These are phyloP conservation scores for Breynia disticha DNA, from an alignment of 441 rosid species.

Conservation along the genomic window DNA sequence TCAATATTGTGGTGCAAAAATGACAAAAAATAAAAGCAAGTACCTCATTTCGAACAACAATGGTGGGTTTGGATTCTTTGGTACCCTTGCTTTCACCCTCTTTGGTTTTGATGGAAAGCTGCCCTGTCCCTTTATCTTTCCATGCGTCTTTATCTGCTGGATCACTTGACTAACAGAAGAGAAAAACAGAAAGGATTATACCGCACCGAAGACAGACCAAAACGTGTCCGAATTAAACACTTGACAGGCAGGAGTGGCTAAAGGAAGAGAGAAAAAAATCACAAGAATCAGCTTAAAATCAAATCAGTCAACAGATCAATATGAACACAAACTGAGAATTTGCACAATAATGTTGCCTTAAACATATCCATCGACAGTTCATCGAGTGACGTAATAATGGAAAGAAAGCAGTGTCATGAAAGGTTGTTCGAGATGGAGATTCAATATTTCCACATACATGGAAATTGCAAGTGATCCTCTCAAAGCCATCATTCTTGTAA, in stretches of 20 bases:
- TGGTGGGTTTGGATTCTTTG: conserved; percentile 79
- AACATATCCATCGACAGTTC: too few relatives aligned
- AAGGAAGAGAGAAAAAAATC: too few relatives aligned
- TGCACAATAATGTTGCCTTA: too few relatives aligned
- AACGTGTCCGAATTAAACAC: not conserved
- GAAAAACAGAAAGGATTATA: conserved; percentile 8
- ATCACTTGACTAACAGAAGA: conserved; percentile 46
- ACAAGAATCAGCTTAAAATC: too few relatives aligned
- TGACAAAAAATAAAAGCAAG: conserved; percentile 12
- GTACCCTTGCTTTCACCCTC: conserved; percentile 77
- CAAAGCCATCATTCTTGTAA: too few relatives aligned
- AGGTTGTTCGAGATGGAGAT: too few relatives aligned
- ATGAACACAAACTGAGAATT: too few relatives aligned
- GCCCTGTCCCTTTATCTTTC: conserved; percentile 95
- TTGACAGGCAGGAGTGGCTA: not conserved
- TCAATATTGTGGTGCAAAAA: not conserved
- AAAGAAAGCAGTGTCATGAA: too few relatives aligned
- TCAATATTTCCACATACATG: too few relatives aligned
- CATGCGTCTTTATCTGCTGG: conserved; percentile 66
- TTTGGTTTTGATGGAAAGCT: conserved; percentile 75
- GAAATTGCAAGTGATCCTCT: too few relatives aligned
- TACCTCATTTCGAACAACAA: conserved; percentile 85
- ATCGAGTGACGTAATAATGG: too few relatives aligned
- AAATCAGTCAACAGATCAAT: too few relatives aligned
- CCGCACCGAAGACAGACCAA: not conserved